Evolutionary conservation across 1,284 basidiomycete genomes (phyloP), one percentile per base, ranked within the genome.

Genomic region (Malassezia vespertilionis): DNA sequence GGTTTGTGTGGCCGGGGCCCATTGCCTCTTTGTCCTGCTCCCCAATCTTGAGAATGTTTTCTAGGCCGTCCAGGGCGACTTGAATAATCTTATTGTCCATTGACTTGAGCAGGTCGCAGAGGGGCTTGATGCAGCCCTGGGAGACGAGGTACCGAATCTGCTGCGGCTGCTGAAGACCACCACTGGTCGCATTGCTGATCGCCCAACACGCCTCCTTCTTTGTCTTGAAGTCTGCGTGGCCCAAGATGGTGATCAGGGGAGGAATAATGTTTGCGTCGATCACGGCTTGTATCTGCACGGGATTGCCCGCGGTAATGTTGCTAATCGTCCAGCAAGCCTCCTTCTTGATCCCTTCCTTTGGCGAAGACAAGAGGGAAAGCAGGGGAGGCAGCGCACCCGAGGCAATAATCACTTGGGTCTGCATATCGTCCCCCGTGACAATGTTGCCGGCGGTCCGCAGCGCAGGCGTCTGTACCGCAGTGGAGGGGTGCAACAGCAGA

Each of bases 71-170:
- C 34, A 99, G 80, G n/a, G 77, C 77, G 18, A 93, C 88, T 75
- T 97, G 93, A 63, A 99, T 99, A 66, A 97, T 95, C 77, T 97
- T 97, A 80, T 97, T 97, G 76, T 99, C 93, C 86, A 96, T 90
- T 76, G 88, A 90, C 35, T 82, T 83, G 45, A 99, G 78, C 34
- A 99, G 76, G 68, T 97, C 91, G 71, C 93, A 97, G 43, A 99
- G 78, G 18, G 93, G 93, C 75, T 95, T 95, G 76, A 97, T 95
- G 76, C 90, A 95, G 34, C 93, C 93, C 72, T 97, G 91, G 22
- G 80, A 79, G 53, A 99, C 93, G 48, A 99, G 84, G 74, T 97
- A 99, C 45, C 93, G 86, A 65, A 99, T 97, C 74, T 97, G 93
- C 37, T 82, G 77, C 38, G 93, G 93, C 72, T 99, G 89, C 64